Base-by-base conservation (phyloP, 352 stramenopile genomes). In the Phytophthora boehmeriae region DNA sequence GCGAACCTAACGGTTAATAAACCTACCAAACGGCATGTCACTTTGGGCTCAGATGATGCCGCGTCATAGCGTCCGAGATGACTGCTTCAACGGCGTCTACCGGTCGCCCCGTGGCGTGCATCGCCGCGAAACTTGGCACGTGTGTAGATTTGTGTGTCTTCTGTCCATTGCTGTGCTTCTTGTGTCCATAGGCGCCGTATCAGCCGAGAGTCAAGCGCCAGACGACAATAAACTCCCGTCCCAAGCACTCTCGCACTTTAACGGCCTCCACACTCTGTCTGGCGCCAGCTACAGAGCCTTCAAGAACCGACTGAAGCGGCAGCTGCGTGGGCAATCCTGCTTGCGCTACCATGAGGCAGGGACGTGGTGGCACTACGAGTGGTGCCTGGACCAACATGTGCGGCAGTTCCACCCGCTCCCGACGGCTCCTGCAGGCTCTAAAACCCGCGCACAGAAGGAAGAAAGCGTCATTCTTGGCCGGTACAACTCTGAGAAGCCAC, bases 331-430 rank as follows among this genome's bases (percentile, higher is more conserved):
- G 22, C 59, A 67, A 9, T 61, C 71, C 39, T 96, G 87, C 50
- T 67, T 93, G 10, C 59, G 58, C 16, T 90, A 77, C 59, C 85
- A 96, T 50, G 75, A 70, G 17, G 73, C 68, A 2, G 75, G 73
- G 19, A 71, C 66, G 20, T 96, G 85, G 87, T 96, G 87, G 87
- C 80, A 85, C 20, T 93, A 96, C 69, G 87, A 96, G 63, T 96
- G 87, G 84, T 96, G 87, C 62, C 48, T 90, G 47, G 80, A 90
- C 45, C 59, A 57, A 1, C 53, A 80, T 66, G 83, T 94, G 49
- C 83, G 78, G 27, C 87, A 96, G 63, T 90, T 87, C 65, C 76
- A 93, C 46, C 58, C 48, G 34, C 51, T 67, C 4, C 32, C 56
- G 22, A 13, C n/a, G 30, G 2, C 27, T n/a, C 28, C 28, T 38